phyloP scores from a whole-genome alignment of 257 asterid genomes.

The Lantana camara region DNA sequence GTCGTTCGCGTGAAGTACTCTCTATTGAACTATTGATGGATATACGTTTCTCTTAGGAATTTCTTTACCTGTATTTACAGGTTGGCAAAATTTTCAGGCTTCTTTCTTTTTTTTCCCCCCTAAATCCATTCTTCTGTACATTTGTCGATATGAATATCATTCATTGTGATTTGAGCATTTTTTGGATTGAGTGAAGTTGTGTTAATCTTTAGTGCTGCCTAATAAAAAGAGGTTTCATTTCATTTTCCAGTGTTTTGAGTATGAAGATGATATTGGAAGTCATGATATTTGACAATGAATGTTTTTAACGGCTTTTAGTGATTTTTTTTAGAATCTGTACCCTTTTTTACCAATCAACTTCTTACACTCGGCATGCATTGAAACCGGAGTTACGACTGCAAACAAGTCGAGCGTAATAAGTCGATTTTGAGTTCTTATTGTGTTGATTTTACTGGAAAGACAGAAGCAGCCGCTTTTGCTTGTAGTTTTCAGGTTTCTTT shows the following conservation, averaged over 20 bases:
- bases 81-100: slow-evolving; percentile 27
- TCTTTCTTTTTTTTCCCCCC: slow-evolving; percentile 38
- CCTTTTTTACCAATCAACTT: no score
- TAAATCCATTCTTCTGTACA: slow-evolving; percentile 47
- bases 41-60: slow-evolving; percentile 16
- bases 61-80: slow-evolving; percentile 23
- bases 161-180: slow-evolving; percentile 35
- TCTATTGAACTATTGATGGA: slow-evolving; percentile 76
- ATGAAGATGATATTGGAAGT: no score
- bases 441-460: no score
- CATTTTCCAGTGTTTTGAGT: not conserved
- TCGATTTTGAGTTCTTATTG: no score
- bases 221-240: slow-evolving; percentile 17
- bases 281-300: no score
- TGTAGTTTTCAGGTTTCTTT: not conserved
- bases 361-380: no score
- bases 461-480: not conserved
- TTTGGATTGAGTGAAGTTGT: slow-evolving; percentile 14
- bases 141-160: slow-evolving; percentile 38
- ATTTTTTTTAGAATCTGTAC: no score
- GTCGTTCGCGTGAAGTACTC: slow-evolving; percentile 88
- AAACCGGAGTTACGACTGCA: no score
- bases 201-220: slow-evolving; percentile 12
- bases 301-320: no score
- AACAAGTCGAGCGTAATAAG: no score